A percentile compares a stretch with the other conserved stretches of the same genome.
Evolutionary conservation across 306 rosid genomes (phyloP).

Genomic region (Cicer bijugum): DNA sequence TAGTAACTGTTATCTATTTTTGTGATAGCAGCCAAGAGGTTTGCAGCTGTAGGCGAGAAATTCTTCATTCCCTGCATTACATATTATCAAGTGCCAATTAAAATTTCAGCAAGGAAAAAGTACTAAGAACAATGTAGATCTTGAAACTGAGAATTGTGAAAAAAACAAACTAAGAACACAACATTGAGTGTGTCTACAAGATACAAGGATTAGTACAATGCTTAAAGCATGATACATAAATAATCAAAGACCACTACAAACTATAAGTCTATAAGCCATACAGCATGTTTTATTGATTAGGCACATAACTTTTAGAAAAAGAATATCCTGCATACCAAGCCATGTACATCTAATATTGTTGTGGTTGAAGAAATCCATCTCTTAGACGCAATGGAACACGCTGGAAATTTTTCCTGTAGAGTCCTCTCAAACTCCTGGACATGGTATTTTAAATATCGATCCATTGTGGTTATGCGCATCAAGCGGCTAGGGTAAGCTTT

Average conservation of each 20-base stretch:
- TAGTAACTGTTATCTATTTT: conserved; percentile 85
- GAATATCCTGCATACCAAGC: conserved; percentile 70
- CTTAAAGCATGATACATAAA: conserved; percentile 22
- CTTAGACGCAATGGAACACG: conserved; percentile 94
- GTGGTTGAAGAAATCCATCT: conserved; percentile 81
- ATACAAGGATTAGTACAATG: conserved; percentile 13
- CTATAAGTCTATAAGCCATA: not conserved
- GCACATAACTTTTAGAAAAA: not conserved
- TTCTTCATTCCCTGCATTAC: conserved; percentile 88
- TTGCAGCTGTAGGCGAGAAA: conserved; percentile 82
- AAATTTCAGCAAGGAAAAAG: conserved; percentile 13
- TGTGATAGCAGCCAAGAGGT: conserved; percentile 75
- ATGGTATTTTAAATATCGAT: conserved; percentile 88
- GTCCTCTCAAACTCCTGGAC: conserved; percentile 96
- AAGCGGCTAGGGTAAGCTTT: conserved; percentile 90
- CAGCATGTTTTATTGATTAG: conserved; percentile 4
- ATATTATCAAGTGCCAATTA: conserved; percentile 31
- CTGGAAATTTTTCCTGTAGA: conserved; percentile 86
- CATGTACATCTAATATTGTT: conserved; percentile 90
- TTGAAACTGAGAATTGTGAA: conserved; percentile 2
- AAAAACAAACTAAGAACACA: not conserved
- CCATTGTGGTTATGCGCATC: conserved; percentile 79
- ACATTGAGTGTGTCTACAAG: not conserved
- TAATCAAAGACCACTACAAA: not conserved
- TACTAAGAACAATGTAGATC: conserved; percentile 9